These are phyloP conservation scores for Ilyonectria sp. DNA, from an alignment of 2,329 filamentous ascomycete species.

Conservation along the genomic window DNA sequence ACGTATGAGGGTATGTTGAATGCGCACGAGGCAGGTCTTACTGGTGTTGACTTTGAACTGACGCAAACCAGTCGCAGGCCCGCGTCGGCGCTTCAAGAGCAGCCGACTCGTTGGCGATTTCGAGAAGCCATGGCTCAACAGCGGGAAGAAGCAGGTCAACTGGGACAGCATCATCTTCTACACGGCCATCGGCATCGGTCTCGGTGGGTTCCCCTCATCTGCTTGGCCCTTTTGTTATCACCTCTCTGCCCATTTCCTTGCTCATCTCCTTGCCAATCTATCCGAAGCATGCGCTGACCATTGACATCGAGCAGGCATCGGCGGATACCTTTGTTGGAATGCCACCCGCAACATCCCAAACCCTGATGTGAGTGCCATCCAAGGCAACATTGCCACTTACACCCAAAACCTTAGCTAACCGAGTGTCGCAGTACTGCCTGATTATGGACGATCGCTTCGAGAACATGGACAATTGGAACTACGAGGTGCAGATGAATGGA, in stretches of 20 bases:
- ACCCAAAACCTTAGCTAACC: slow-evolving; percentile 5
- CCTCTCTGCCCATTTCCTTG: neutral
- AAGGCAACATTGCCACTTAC: neutral
- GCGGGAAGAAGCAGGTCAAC: slow-evolving; percentile 41
- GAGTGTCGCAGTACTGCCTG: slow-evolving; percentile 37
- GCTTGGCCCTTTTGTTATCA: too few relatives aligned
- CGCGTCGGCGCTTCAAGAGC: slow-evolving; percentile 52
- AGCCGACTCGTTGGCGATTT: slow-evolving; percentile 44
- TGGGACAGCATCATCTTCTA: slow-evolving; percentile 50
- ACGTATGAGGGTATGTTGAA: slow-evolving; percentile 33
- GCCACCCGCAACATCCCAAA: slow-evolving; percentile 37
- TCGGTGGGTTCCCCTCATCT: slow-evolving; percentile 33
- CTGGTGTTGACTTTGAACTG: neutral
- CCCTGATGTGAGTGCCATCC: slow-evolving; percentile 31
- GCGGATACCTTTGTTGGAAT: slow-evolving; percentile 41
- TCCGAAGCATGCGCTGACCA: neutral
- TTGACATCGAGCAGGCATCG: slow-evolving; percentile 24
- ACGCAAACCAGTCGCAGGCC: slow-evolving; percentile 9
- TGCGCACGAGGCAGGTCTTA: accelerated
- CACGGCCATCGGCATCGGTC: slow-evolving; percentile 37
- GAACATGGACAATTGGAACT: slow-evolving; percentile 61
- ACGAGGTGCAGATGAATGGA: slow-evolving; percentile 59
- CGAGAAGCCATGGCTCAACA: slow-evolving; percentile 46
- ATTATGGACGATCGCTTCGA: slow-evolving; percentile 45
- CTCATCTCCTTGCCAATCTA: accelerated